These are phyloP conservation scores for Coccomyxa sp. DNA, from an alignment of 139 green algal genomes.

Conservation along the genomic window DNA sequence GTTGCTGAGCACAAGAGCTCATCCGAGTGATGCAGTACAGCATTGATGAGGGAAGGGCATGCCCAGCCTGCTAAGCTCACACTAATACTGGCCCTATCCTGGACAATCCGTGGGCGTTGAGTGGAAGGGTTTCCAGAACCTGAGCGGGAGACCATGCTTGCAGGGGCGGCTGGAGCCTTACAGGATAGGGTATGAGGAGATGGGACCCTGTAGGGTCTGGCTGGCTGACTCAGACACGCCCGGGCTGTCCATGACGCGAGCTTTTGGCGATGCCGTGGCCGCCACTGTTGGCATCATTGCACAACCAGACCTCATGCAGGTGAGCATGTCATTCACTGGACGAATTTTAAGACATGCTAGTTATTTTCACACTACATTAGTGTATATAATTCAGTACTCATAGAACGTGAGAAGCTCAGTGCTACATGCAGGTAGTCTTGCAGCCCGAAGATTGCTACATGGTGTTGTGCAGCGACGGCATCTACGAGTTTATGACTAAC, in stretches of 20 bases:
- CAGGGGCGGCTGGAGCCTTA: slow-evolving; percentile 51
- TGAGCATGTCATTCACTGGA: too few relatives aligned
- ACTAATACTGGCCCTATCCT: too few relatives aligned
- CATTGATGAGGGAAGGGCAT: too few relatives aligned
- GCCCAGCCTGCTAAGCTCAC: too few relatives aligned
- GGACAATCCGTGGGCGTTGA: too few relatives aligned
- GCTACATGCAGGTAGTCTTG: slow-evolving; percentile 18
- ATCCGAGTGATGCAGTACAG: too few relatives aligned
- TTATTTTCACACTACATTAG: too few relatives aligned
- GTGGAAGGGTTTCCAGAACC: too few relatives aligned
- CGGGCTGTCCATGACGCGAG: slow-evolving; percentile 53
- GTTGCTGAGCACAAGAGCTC: too few relatives aligned
- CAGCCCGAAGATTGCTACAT: slow-evolving; percentile 47
- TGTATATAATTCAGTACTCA: too few relatives aligned
- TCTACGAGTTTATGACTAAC: slow-evolving; percentile 53
- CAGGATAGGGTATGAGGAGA: slow-evolving; percentile 18
- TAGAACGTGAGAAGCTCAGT: neutral
- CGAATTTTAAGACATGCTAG: too few relatives aligned
- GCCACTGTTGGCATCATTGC: slow-evolving; percentile 43
- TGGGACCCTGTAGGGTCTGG: slow-evolving; percentile 53
- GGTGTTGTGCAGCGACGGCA: slow-evolving; percentile 51
- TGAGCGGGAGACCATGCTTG: too few relatives aligned
- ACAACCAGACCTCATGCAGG: slow-evolving; percentile 33
- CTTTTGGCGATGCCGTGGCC: slow-evolving; percentile 47
- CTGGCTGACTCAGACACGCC: slow-evolving; percentile 30